Evolutionary conservation across 225 moss, liverwort and hornwort species (phyloP), one percentile per base, ranked within the genome.

Genomic region (Marchantia paleacea): DNA sequence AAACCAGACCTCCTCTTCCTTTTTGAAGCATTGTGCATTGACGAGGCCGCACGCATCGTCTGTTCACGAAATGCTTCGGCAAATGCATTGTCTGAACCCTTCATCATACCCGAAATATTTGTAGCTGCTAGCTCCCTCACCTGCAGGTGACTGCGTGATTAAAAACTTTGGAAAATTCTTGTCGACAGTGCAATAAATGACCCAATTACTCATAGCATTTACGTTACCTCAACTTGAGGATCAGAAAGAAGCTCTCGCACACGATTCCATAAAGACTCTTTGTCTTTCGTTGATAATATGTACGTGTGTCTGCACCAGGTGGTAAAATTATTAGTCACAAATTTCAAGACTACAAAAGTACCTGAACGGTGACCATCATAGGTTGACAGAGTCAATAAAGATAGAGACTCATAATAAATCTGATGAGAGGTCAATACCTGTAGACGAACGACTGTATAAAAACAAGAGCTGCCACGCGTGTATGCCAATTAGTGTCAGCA

Each of bases 21-120:
- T 55, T 86, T 86, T 78, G 88, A 84, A 77, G 90, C 87, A 81
- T 84, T 90, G 80, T 90, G 87, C 28, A 95, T 83, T 20, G 76
- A 75, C 9, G 84, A 73, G 30, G 94, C 93, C 75, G 88, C 90
- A 80, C 85, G 84, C 78, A 84, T 73, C 66, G 88, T 83, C 82
- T 94, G 86, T 83, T 94, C 91, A 58, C 97, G 93, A 79, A 95
- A 99, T 69, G 85, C 87, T 76, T 88, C 85, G 65, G 93, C 93
- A 73, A 91, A 86, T 55, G 89, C 81, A 76, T 90, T 87, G 60
- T 92, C 91, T 14, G 92, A 92, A 79, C 93, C 93, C 84, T 99
- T 99, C 80, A 99, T 90, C 94, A 99, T 90, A 58, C 97, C 97
- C 72, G 97, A 92, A 47, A 99, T 82, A 50, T 95, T 99, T 67